Base-by-base conservation (phyloP, 345 rosid genomes). In the Crucihimalaya himalaica region DNA sequence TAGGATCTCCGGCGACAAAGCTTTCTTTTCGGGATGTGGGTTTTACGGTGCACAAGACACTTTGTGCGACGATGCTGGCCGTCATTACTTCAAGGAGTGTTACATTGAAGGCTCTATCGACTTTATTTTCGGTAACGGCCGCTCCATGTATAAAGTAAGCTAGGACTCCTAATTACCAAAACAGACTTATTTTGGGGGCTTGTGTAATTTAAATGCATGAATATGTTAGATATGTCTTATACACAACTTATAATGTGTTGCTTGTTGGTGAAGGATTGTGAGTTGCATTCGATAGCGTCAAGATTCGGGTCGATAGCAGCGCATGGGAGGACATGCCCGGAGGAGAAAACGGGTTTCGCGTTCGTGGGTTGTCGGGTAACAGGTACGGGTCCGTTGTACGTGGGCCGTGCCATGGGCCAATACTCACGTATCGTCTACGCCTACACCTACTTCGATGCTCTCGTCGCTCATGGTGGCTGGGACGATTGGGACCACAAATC, bases 401-500 rank as follows among this genome's bases (percentile, higher is more conserved):
- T 91, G 50, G 98, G 98, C 5, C 90, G 97, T 2, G 98, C 97
- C 70, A 89, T 94, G 98, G 98, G 98, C 39, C 96, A 89, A 66
- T 91, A 91, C 87, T 91, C 98, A 3, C 81, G 98, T 47, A 94
- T 94, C 32, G 96, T 94, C 40, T 94, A 94, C 73, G 80, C 96
- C 6, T 87, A 81, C 80, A 94, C 97, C 3, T 94, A 88, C 82
- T 94, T 91, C 25, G 97, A 88, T 28, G 83, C 90, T 80, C 68
- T 91, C 27, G 91, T 94, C 37, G 98, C 98, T 18, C 97, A 80
- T 13, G 98, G 97, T 58, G 98, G 97, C 64, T 94, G 98, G 98
- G 98, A 94, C 35, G 97, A 91, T 51, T 94, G 97, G 98, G 96
- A 94, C 82, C 98, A 89, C 62, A 66, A 57, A 74, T 82, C 92